Conservation (phyloP, 2,329 filamentous ascomycete genomes). For the Claviceps cyperi region DNA sequence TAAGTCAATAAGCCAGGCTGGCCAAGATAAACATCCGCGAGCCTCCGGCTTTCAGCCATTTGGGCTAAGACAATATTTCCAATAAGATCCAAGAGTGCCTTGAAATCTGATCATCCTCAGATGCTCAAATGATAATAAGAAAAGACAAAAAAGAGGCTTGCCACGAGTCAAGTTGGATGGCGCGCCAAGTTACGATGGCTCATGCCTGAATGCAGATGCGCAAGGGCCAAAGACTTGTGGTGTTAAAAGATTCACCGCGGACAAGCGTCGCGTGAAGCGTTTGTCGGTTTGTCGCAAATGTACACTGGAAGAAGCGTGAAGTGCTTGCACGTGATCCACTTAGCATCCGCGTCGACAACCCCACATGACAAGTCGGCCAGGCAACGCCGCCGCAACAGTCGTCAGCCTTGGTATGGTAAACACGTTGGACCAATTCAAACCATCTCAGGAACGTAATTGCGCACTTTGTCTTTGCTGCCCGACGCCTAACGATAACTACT, state of each 20-base stretch:
- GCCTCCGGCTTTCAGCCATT: conserved; percentile 23
- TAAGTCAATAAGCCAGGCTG: conserved; percentile 21
- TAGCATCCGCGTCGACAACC: background rate
- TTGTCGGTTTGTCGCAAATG: background rate
- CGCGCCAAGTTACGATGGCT: background rate
- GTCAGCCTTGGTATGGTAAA: conserved; percentile 5
- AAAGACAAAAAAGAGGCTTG: background rate
- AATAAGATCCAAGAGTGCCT: conserved; percentile 12
- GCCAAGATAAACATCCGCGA: conserved; percentile 19
- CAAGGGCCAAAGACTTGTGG: background rate
- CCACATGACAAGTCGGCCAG: conserved; percentile 1
- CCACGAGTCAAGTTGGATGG: background rate
- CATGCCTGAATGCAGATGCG: background rate
- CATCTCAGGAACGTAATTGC: background rate
- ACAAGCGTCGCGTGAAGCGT: background rate
- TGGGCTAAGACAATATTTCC: conserved; percentile 17
- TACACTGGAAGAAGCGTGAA: background rate
- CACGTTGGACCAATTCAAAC: background rate
- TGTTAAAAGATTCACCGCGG: background rate
- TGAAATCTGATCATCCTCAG: conserved; percentile 9
- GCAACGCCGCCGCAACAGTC: background rate
- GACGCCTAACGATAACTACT: background rate
- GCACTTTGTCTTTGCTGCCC: background rate
- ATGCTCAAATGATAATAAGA: too few species aligned
- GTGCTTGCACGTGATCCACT: conserved; percentile 10